These are phyloP conservation scores for Microbotryum violaceum DNA, from an alignment of 1,284 basidiomycete species.

Conservation along the genomic window DNA sequence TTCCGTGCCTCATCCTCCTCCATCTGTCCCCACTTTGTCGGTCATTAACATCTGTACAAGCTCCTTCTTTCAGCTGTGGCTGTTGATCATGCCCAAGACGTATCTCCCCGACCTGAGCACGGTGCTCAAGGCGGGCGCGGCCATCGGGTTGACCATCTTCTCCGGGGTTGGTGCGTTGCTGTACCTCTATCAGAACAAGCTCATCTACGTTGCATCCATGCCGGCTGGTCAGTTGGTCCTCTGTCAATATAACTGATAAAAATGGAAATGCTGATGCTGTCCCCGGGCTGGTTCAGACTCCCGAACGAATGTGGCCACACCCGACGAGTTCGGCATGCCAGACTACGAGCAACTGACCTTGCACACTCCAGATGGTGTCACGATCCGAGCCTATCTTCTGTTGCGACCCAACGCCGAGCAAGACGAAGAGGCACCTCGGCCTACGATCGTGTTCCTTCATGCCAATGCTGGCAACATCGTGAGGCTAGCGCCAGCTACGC, in stretches of 20 bases:
- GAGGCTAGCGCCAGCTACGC: not conserved
- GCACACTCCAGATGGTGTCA: slow-evolving; percentile 54
- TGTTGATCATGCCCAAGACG: not conserved
- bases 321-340: slow-evolving; percentile 59
- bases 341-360: slow-evolving; percentile 63
- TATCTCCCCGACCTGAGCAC: not conserved
- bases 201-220: slow-evolving; percentile 84
- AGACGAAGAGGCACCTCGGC: slow-evolving; percentile 42
- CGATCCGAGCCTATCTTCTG: slow-evolving; percentile 57
- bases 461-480: slow-evolving; percentile 70
- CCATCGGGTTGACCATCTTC: slow-evolving; percentile 5
- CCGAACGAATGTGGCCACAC: slow-evolving; percentile 66
- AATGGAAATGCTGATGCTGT: not conserved
- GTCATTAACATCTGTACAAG: too few species aligned
- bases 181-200: slow-evolving; percentile 61
- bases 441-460: slow-evolving; percentile 83
- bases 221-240: slow-evolving; percentile 42
- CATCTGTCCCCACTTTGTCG: too few species aligned
- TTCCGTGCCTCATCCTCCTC: too few species aligned
- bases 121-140: slow-evolving; percentile 11
- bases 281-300: slow-evolving; percentile 51
- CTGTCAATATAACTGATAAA: not conserved
- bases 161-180: slow-evolving; percentile 9
- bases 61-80: too few species aligned
- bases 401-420: slow-evolving; percentile 36